These are phyloP conservation scores for Phoma sp. DNA, from an alignment of 2,329 filamentous ascomycete species.

Conservation along the genomic window DNA sequence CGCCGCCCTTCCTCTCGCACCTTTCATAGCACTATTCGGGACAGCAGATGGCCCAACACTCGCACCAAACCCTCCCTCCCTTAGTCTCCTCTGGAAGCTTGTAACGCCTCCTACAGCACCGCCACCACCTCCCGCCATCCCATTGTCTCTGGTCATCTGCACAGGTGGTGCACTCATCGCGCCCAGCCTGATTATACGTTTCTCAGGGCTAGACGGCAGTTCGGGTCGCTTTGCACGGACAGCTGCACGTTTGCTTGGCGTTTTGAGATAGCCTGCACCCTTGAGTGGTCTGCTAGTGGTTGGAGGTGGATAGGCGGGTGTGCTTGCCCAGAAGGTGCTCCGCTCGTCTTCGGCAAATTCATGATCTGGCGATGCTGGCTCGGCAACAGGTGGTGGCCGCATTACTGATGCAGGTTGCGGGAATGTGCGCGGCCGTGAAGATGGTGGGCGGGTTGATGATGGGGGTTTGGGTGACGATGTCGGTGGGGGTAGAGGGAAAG, in stretches of 20 bases:
- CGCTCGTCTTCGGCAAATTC: constrained; percentile 15
- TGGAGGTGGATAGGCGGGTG: constrained; percentile 27
- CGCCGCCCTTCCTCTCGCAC: constrained; percentile 14
- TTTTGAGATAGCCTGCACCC: constrained; percentile 53
- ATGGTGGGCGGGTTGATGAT: constrained; percentile 3
- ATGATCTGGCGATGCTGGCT: constrained; percentile 11
- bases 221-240: constrained; percentile 44
- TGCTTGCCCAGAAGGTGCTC: constrained; percentile 39
- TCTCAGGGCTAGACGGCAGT: constrained; percentile 36
- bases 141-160: constrained; percentile 1
- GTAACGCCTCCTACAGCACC: constrained; percentile 29
- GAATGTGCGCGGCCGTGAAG: background rate
- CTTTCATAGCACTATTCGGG: constrained; percentile 18
- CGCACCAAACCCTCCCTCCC: constrained; percentile 38
- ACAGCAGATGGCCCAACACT: constrained; percentile 5
- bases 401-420: background rate
- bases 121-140: constrained; percentile 8
- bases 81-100: constrained; percentile 44
- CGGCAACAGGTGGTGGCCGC: constrained; percentile 9
- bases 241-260: constrained; percentile 53
- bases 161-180: constrained; percentile 43
- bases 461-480: constrained; percentile 17
- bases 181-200: constrained; percentile 20
- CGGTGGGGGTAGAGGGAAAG: background rate
- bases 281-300: constrained; percentile 23